Evolutionary conservation across 257 asterid species (phyloP), one percentile per base, ranked within the genome.

Genomic region (Euphrasia confusa): DNA sequence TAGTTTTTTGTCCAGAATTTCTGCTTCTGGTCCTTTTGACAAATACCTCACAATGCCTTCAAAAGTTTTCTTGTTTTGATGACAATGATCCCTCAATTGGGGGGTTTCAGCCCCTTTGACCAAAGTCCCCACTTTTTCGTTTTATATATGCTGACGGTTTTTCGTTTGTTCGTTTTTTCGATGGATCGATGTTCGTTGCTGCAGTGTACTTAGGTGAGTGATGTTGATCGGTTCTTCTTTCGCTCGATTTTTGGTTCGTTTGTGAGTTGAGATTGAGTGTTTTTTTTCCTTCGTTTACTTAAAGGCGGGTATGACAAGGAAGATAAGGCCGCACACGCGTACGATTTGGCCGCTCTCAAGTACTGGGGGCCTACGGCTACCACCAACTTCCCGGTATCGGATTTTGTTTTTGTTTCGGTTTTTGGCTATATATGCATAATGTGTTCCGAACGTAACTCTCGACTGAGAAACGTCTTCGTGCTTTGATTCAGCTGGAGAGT

Each of bases 301-400:
- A 9, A 9, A 7, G 13, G 7, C 54, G 97, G 97, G 11, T 90
- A 90, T 71, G 97, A 90, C 73, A 87, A 87, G 64, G 97, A 90
- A 76, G 97, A 85, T 2, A 90, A 82, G 80, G 97, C 97, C 2
- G 96, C 97, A 8, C 78, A 88, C 12, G 75, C 97, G 2, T 90
- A 90, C 64, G 97, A 90, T 74, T 75, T 90, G 78, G 96, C 97
- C 58, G 95, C 97, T 48, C 83, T 90, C 7, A 90, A 87, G 64
- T 90, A 90, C 73, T 90, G 97, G 97, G 97, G 97, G 65, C 78
- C 95, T 13, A 75, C 87, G 9, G 96, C 97, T 35, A 90, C 93
- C 57, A 87, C 97, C 70, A 90, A 90, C 76, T 85, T 81, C 68
- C 87, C 95, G 63, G 96, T 90, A 81, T 52, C 24, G 10, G 24